Conservation (phyloP, 73 alveolate genomes). For the Blepharisma japonicum region DNA sequence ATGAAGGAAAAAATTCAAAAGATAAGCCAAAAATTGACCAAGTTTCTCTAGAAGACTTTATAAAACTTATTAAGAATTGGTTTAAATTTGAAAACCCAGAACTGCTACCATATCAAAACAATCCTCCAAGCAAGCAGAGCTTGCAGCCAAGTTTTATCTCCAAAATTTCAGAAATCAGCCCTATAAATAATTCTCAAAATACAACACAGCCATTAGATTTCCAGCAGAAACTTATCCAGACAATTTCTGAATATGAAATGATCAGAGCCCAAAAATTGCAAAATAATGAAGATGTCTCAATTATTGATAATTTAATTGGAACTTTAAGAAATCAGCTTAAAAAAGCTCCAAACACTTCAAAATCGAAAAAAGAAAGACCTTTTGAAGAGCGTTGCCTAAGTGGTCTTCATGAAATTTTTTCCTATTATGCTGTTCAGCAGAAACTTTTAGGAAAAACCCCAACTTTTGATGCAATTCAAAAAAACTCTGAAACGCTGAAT, state of each 20-base stretch:
- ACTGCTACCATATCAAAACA: too few species aligned
- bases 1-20: too few species aligned
- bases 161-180: too few species aligned
- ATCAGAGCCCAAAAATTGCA: slow-evolving; percentile 2
- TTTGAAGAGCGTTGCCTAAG: neutral
- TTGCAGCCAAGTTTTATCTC: too few species aligned
- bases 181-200: too few species aligned
- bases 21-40: too few species aligned
- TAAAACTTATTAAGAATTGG: too few species aligned
- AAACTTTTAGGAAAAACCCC: slow-evolving; percentile 3
- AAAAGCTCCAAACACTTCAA: neutral
- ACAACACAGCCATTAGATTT: too few species aligned
- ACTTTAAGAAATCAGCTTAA: neutral
- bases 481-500: neutral
- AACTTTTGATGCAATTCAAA: slow-evolving; percentile 5
- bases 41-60: too few species aligned
- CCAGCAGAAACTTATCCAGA: neutral
- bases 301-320: neutral
- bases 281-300: neutral
- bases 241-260: neutral
- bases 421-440: slow-evolving; percentile 11
- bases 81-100: too few species aligned
- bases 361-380: neutral
- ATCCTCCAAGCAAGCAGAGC: too few species aligned
- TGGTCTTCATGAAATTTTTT: slow-evolving; percentile 10